phyloP scores from a whole-genome alignment of 345 rosid species.

The Camelina laxa region DNA sequence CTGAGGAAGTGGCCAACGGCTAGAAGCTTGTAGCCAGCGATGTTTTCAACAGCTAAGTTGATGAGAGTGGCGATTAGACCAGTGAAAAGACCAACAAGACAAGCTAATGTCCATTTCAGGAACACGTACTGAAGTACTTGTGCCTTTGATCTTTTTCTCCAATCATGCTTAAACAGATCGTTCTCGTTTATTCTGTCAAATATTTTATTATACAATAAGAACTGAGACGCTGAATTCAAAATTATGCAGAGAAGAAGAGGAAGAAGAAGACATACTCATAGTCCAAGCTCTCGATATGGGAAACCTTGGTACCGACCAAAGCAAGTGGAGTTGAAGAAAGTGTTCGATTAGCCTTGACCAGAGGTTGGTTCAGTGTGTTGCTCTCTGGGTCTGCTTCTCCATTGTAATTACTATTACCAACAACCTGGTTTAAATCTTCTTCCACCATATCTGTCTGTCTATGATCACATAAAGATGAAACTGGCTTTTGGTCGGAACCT shows the following conservation, averaged over 20 bases:
- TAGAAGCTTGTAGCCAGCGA: slow-evolving; percentile 89
- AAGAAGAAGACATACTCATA: slow-evolving; percentile 64
- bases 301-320: slow-evolving; percentile 82
- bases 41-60: slow-evolving; percentile 89
- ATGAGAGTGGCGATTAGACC: slow-evolving; percentile 84
- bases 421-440: slow-evolving; percentile 28
- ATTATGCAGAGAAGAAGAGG: not conserved
- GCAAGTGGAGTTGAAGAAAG: slow-evolving; percentile 83
- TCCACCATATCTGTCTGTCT: slow-evolving; percentile 60
- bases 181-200: slow-evolving; percentile 84
- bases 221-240: slow-evolving; percentile 8
- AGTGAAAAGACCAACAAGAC: slow-evolving; percentile 80
- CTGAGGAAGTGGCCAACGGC: slow-evolving; percentile 64
- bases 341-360: slow-evolving; percentile 73
- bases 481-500: slow-evolving; percentile 44
- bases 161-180: slow-evolving; percentile 92
- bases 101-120: slow-evolving; percentile 82
- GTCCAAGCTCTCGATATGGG: slow-evolving; percentile 87
- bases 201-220: not conserved
- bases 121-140: slow-evolving; percentile 86
- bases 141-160: slow-evolving; percentile 86
- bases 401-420: slow-evolving; percentile 37
- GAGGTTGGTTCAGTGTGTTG: slow-evolving; percentile 65
- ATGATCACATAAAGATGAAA: slow-evolving; percentile 19
- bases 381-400: slow-evolving; percentile 70